phyloP scores from a whole-genome alignment of 192 early-diverging fungal genomes.

The Coemansia sp. region DNA sequence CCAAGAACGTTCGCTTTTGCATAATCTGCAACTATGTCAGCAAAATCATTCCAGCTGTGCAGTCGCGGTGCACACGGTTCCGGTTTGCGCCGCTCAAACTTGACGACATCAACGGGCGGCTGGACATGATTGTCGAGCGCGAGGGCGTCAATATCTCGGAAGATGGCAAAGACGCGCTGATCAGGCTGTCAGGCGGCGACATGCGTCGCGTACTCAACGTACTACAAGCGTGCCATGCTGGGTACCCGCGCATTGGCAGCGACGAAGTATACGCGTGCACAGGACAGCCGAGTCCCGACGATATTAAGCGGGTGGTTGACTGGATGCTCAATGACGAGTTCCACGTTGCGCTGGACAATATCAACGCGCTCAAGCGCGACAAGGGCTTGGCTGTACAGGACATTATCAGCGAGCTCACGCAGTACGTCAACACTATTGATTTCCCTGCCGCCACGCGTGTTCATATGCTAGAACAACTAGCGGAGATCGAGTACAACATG shows the following conservation, averaged over 20 bases:
- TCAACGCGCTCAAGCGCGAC: slow-evolving; percentile 71
- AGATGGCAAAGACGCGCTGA: slow-evolving; percentile 76
- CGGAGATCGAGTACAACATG: slow-evolving; percentile 86
- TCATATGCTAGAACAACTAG: slow-evolving; percentile 75
- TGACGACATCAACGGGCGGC: slow-evolving; percentile 74
- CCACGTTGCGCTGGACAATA: slow-evolving; percentile 69
- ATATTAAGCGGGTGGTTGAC: slow-evolving; percentile 74
- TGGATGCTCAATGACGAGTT: slow-evolving; percentile 89
- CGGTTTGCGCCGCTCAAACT: slow-evolving; percentile 85
- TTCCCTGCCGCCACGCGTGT: slow-evolving; percentile 68
- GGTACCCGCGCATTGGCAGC: slow-evolving; percentile 73
- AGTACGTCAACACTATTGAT: slow-evolving; percentile 66
- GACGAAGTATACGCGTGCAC: slow-evolving; percentile 89
- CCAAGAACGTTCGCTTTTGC: slow-evolving; percentile 95
- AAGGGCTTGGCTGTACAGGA: slow-evolving; percentile 90
- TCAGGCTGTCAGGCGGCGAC: slow-evolving; percentile 88
- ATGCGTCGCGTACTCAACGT: slow-evolving; percentile 97
- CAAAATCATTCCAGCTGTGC: slow-evolving; percentile 96
- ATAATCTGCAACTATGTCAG: slow-evolving; percentile 98
- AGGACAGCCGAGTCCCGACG: slow-evolving; percentile 83
- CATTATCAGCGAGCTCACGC: slow-evolving; percentile 80
- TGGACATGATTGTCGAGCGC: slow-evolving; percentile 67
- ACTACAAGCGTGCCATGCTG: slow-evolving; percentile 89
- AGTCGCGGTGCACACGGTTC: slow-evolving; percentile 98
- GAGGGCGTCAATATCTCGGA: slow-evolving; percentile 81